These are phyloP conservation scores for Fusarium keratoplasticum DNA, from an alignment of 2,329 filamentous ascomycete species.

Conservation along the genomic window DNA sequence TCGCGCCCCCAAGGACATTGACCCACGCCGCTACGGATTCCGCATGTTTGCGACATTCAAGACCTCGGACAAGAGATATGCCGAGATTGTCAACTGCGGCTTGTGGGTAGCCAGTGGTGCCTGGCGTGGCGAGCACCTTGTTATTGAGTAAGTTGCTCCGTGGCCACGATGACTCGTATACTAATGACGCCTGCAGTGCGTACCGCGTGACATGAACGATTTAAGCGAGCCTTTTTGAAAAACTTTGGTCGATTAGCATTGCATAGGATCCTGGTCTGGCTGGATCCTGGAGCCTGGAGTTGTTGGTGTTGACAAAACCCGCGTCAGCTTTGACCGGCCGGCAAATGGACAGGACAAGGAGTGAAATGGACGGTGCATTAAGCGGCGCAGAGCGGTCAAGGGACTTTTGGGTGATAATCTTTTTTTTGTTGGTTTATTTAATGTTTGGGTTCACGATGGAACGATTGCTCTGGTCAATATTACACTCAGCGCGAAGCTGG, in stretches of 20 bases:
- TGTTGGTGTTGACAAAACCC: slow-evolving; percentile 30
- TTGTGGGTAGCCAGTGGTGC: slow-evolving; percentile 63
- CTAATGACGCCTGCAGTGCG: slow-evolving; percentile 41
- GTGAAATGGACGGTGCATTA: slow-evolving; percentile 35
- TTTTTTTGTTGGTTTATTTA: slow-evolving; percentile 8
- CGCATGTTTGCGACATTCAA: slow-evolving; percentile 63
- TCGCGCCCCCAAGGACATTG: slow-evolving; percentile 52
- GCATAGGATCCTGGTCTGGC: slow-evolving; percentile 34
- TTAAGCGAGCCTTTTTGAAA: slow-evolving; percentile 3
- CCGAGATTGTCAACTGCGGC: slow-evolving; percentile 61
- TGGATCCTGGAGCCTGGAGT: slow-evolving; percentile 40
- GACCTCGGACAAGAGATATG: slow-evolving; percentile 62
- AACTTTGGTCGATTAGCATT: slow-evolving; percentile 30
- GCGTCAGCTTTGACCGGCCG: slow-evolving; percentile 31
- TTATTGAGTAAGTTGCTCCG: slow-evolving; percentile 56
- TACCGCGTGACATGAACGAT: slow-evolving; percentile 48
- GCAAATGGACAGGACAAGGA: slow-evolving; percentile 23
- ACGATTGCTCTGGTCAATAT: slow-evolving; percentile 25
- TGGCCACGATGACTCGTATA: neutral
- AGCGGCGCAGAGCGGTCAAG: slow-evolving; percentile 30
- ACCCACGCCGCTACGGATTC: slow-evolving; percentile 59
- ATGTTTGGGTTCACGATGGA: slow-evolving; percentile 24
- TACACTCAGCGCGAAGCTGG: slow-evolving; percentile 24
- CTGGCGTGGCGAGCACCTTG: slow-evolving; percentile 58
- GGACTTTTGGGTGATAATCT: neutral